A percentile compares a stretch with the other conserved stretches of the same genome.
These are phyloP conservation scores for Azolla pinnata DNA, from an alignment of 75 land plant species.

Conservation along the genomic window DNA sequence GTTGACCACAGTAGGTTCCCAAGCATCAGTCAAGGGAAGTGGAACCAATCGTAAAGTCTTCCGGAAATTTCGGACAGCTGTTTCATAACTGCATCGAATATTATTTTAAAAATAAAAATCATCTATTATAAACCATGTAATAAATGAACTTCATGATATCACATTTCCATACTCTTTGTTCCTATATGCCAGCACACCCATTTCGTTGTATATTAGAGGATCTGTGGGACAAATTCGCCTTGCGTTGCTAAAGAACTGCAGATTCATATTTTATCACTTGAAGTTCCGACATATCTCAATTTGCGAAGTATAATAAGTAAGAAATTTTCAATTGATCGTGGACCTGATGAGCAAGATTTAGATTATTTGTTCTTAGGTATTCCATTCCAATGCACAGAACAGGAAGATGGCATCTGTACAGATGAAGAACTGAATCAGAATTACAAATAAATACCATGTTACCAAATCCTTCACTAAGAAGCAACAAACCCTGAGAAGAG, in stretches of 20 bases:
- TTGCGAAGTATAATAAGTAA: no score
- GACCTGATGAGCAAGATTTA: constrained; percentile 95
- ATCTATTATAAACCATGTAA: no score
- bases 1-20: constrained; percentile 95
- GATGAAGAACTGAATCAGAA: background rate
- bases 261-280: no score
- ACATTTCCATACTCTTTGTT: constrained; percentile 64
- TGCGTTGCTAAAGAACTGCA: constrained; percentile 91
- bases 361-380: constrained; percentile 89
- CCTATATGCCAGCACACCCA: constrained; percentile 90
- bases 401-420: constrained; percentile 81
- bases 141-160: no score
- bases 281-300: no score
- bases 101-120: no score
- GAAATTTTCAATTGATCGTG: no score
- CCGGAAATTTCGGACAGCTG: constrained; percentile 73
- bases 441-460: background rate
- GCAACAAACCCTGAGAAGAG: constrained; percentile 75
- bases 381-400: constrained; percentile 92
- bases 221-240: constrained; percentile 81
- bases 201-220: constrained; percentile 87
- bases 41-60: constrained; percentile 57
- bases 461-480: background rate
- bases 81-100: constrained; percentile 70
- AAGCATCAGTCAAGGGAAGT: constrained; percentile 57